Evolutionary conservation across 805 yeast species (phyloP).

Genomic region (Debaryomyces castellii): DNA sequence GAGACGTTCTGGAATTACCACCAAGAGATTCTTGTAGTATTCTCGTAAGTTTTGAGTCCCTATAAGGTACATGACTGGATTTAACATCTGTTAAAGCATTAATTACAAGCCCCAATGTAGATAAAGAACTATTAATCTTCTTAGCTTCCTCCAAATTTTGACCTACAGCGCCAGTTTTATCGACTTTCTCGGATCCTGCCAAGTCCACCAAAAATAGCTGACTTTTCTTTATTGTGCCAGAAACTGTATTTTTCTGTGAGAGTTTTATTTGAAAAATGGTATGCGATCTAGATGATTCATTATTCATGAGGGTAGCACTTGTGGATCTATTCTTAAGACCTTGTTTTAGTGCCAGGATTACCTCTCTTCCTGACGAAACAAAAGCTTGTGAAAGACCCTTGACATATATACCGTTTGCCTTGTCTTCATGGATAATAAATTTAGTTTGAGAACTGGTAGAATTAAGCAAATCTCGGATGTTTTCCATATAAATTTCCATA

Average conservation of each 20-base stretch:
- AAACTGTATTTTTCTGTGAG: slow-evolving; percentile 53
- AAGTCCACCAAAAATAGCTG: slow-evolving; percentile 75
- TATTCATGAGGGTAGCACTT: slow-evolving; percentile 67
- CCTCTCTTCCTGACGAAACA: slow-evolving; percentile 58
- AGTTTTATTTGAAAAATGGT: slow-evolving; percentile 71
- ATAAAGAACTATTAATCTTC: slow-evolving; percentile 75
- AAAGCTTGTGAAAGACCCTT: slow-evolving; percentile 64
- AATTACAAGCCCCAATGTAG: slow-evolving; percentile 79
- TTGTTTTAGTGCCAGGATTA: slow-evolving; percentile 53
- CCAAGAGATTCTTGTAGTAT: slow-evolving; percentile 78
- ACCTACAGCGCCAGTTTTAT: slow-evolving; percentile 73
- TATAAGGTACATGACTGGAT: slow-evolving; percentile 65
- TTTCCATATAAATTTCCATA: slow-evolving; percentile 82
- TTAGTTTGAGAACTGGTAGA: slow-evolving; percentile 34
- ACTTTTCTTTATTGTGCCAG: slow-evolving; percentile 61
- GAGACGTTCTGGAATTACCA: slow-evolving; percentile 75
- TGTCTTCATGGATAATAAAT: slow-evolving; percentile 62
- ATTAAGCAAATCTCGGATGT: slow-evolving; percentile 66
- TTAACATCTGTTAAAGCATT: slow-evolving; percentile 72
- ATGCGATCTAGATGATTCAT: slow-evolving; percentile 76
- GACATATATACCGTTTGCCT: slow-evolving; percentile 63
- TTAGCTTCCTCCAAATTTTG: slow-evolving; percentile 79
- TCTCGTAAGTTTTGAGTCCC: slow-evolving; percentile 77
- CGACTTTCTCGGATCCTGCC: slow-evolving; percentile 84
- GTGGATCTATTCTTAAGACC: slow-evolving; percentile 60